Percentiles rank a stretch among this genome's conserved stretches.
Evolutionary conservation across 805 yeast species (phyloP).

Genomic region (Clavispora phyllophila): DNA sequence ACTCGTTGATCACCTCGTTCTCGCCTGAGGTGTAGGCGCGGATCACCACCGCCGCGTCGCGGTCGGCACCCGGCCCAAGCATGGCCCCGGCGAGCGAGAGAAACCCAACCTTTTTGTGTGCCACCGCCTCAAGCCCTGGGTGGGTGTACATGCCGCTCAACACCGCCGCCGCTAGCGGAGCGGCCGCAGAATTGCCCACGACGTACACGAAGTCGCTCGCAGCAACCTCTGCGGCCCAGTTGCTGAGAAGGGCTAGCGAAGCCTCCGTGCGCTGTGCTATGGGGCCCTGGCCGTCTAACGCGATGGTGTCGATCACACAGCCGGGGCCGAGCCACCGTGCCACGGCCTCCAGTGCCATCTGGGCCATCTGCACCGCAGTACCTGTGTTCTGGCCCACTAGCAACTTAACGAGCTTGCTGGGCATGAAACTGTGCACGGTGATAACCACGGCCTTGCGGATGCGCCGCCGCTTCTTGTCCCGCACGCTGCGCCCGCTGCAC

Average conservation of each 20-base stretch:
- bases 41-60: conserved; percentile 32
- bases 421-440: conserved; percentile 37
- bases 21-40: conserved; percentile 34
- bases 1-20: conserved; percentile 31
- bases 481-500: conserved; percentile 5
- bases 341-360: conserved; percentile 25
- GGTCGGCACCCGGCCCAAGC: conserved; percentile 28
- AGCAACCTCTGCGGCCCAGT: conserved; percentile 28
- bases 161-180: conserved; percentile 28
- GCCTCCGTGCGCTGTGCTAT: conserved; percentile 24
- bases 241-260: conserved; percentile 22
- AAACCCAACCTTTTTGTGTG: conserved; percentile 23
- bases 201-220: conserved; percentile 29
- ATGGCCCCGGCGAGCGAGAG: conserved; percentile 33
- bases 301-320: conserved; percentile 29
- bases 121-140: conserved; percentile 1
- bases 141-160: conserved; percentile 18
- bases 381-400: conserved; percentile 36
- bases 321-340: conserved; percentile 22
- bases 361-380: conserved; percentile 24
- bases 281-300: conserved; percentile 38
- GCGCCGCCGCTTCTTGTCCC: conserved; percentile 2
- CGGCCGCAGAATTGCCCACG: conserved; percentile 31
- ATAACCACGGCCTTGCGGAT: conserved; percentile 24
- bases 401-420: conserved; percentile 33